Base-by-base conservation (phyloP, 225 moss, liverwort and hornwort genomes). In the Sphagnum contortum region DNA sequence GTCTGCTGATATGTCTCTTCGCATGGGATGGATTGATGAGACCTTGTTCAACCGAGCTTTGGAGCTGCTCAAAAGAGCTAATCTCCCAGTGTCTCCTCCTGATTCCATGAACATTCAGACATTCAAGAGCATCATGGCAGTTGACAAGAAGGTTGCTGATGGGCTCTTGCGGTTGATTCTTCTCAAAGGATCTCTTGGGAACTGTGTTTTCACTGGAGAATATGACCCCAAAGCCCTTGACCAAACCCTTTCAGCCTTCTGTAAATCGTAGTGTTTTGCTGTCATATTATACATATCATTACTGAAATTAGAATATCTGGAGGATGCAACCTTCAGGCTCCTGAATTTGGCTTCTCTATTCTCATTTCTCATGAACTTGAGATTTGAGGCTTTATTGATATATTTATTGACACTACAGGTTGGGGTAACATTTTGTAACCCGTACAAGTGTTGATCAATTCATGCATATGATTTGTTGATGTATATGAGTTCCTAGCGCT, bases 101-200 rank as follows among this genome's bases (percentile, higher is more conserved):
- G 75, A 81, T n/a, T 85, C 83, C 3, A 88, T 96, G 84, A 81
- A 77, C 71, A 87, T 90, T 56, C 80, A 89, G 66, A 78, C 77
- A 48, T 96, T 96, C 73, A 81, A 89, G 68, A 84, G 9, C 9
- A 90, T 96, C 54, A 96, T 96, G 96, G 92, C 92, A 69, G 92
- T 96, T 13, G 96, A 96, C 70, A 96, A 96, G 78, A 96, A 96
- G 81, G 96, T 96, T 12, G 96, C 92, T n/a, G 92, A 96, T 70
- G 96, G 96, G 44, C 68, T 90, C 14, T 63, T 96, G 62, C 81
- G 90, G 70, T 75, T 96, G 71, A 96, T 96, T 70, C 90, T 96
- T 47, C 80, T 96, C 52, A 89, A 90, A 68, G 96, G 96, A 47
- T 79, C 90, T 57, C 90, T 96, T 58, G 96, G 96, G 2, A 88